These are phyloP conservation scores for Calocera viscosa DNA, from an alignment of 768 basidiomycete genomes.

Conservation along the genomic window DNA sequence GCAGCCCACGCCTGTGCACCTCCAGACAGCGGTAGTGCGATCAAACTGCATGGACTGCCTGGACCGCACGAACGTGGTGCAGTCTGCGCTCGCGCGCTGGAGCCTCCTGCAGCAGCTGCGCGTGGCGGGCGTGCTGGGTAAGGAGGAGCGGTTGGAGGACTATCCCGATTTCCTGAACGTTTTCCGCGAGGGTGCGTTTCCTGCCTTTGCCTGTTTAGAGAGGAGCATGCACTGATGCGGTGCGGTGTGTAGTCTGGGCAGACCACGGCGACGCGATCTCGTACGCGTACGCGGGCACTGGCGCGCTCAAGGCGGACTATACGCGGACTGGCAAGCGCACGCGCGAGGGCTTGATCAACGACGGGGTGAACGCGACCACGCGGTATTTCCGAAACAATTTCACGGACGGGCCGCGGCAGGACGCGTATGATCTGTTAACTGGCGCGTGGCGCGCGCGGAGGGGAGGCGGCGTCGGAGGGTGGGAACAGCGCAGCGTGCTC, in stretches of 20 bases:
- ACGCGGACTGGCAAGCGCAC: slow-evolving; percentile 88
- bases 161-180: slow-evolving; percentile 66
- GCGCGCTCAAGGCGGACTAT: slow-evolving; percentile 92
- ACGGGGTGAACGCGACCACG: slow-evolving; percentile 69
- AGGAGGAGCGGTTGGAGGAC: slow-evolving; percentile 64
- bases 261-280: slow-evolving; percentile 89
- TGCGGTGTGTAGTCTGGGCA: slow-evolving; percentile 66
- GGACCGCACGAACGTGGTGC: slow-evolving; percentile 94
- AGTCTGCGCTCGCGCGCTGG: slow-evolving; percentile 81
- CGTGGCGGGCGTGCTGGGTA: slow-evolving; percentile 55
- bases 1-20: slow-evolving; percentile 35
- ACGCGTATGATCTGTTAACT: slow-evolving; percentile 88
- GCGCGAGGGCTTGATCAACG: slow-evolving; percentile 62
- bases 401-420: slow-evolving; percentile 90
- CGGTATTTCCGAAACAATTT: slow-evolving; percentile 94
- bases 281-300: slow-evolving; percentile 85
- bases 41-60: slow-evolving; percentile 95
- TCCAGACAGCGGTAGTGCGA: slow-evolving; percentile 68
- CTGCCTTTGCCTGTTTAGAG: background rate
- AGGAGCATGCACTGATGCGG: slow-evolving; percentile 8
- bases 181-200: slow-evolving; percentile 70
- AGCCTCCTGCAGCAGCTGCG: slow-evolving; percentile 66
- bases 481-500: slow-evolving; percentile 12
- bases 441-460: slow-evolving; percentile 80
- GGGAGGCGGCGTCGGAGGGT: slow-evolving; percentile 32